Base-by-base conservation (phyloP, 2,329 filamentous ascomycete species). In the Cryoendolithus antarcticus region DNA sequence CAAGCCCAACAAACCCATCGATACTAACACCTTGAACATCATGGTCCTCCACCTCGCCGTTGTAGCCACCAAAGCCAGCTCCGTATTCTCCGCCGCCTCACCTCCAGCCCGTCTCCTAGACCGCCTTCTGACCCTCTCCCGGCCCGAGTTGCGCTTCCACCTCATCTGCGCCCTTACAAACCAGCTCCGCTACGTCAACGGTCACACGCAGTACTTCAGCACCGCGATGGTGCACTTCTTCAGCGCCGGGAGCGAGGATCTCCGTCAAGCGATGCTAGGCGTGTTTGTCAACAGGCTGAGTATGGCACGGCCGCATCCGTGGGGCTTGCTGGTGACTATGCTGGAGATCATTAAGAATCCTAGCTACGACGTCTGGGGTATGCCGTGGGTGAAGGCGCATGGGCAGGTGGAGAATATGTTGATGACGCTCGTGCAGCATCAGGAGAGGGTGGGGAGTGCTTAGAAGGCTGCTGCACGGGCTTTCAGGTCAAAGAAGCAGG, bases 301-400 rank as follows among this genome's bases (percentile, higher is more conserved):
- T 43, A 82, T 86, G 13, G 86, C 85, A 59, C 86, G 88, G 65
- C 89, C 89, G 38, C 89, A 96, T 59, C 89, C 93, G 11, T 96
- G 89, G 89, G 93, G 93, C 9, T 67, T 98, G 32, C 80, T 95
- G 58, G 80, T 88, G 46, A 89, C 86, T 29, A 73, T 93, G 44
- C 67, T 91, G 46, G 91, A 96, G 65, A 72, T 98, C 41, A 71
- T 93, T 49, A 93, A 93, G 69, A 95, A 93, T 58, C 80, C 83
- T 39, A 84, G 79, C 56, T 93, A 89, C 61, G 78, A 78, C 55
- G 93, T 98, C 69, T 96, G 93, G 68, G 84, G 91, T 37, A 71
- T 94, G 49, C 83, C 85, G 19, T 95, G 93, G 54, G 83, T 96
- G 63, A 93, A 94, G 67, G 75, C 80, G 48, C 77, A 81, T 50